These are phyloP conservation scores for Penicillium sp. DNA, from an alignment of 2,329 filamentous ascomycete genomes.

Conservation along the genomic window DNA sequence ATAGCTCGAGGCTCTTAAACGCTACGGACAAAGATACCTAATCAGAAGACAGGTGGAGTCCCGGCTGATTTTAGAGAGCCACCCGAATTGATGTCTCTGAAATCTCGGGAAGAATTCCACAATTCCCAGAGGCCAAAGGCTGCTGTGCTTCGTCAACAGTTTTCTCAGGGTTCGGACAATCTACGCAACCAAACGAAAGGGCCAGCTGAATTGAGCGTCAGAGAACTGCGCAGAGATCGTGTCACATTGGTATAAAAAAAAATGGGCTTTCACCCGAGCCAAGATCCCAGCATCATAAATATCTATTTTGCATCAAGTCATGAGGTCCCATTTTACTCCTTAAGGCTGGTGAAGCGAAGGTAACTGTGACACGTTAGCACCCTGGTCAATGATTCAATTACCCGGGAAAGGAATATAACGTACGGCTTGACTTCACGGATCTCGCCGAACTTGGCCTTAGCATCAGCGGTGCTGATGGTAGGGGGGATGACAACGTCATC, in stretches of 20 bases:
- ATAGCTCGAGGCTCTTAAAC: too few species aligned
- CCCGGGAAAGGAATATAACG: constrained; percentile 16
- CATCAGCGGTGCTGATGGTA: constrained; percentile 77
- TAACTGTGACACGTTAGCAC: constrained; percentile 37
- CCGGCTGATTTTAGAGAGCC: too few species aligned
- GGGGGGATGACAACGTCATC: constrained; percentile 93
- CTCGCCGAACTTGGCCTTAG: constrained; percentile 83
- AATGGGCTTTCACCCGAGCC: constrained; percentile 6
- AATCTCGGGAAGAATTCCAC: too few species aligned
- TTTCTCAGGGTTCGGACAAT: too few species aligned
- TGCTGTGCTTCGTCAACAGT: too few species aligned
- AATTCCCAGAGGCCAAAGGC: too few species aligned
- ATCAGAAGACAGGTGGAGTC: too few species aligned
- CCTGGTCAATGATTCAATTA: background rate
- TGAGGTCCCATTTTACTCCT: constrained; percentile 31
- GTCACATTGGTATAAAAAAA: constrained; percentile 26
- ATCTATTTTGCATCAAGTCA: constrained; percentile 16
- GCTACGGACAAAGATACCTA: too few species aligned
- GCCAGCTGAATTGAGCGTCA: background rate
- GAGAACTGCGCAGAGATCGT: constrained; percentile 12
- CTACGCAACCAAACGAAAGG: too few species aligned
- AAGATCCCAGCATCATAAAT: constrained; percentile 6
- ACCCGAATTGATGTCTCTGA: too few species aligned
- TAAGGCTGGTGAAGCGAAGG: constrained; percentile 37
- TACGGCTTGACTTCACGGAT: constrained; percentile 63